These are phyloP conservation scores for Cerrena zonata DNA, from an alignment of 1,284 basidiomycete genomes.

Conservation along the genomic window DNA sequence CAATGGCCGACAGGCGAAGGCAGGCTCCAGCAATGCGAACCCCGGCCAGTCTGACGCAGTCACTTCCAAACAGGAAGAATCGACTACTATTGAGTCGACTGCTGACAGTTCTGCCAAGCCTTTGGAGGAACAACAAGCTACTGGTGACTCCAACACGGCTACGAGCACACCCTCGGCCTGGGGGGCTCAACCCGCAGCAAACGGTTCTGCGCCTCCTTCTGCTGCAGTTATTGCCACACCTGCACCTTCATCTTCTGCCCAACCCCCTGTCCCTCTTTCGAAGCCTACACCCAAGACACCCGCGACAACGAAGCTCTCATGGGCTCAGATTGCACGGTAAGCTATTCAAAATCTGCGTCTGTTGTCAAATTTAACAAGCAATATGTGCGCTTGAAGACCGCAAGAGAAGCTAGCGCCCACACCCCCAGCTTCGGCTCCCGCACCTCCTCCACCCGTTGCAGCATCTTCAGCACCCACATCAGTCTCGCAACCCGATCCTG, in stretches of 20 bases:
- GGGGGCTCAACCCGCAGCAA: slow-evolving; percentile 35
- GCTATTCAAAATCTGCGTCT: slow-evolving; percentile 18
- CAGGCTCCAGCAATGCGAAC: slow-evolving; percentile 15
- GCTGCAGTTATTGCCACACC: slow-evolving; percentile 23
- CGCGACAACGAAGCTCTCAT: slow-evolving; percentile 67
- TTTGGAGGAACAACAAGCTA: neutral
- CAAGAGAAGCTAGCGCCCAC: slow-evolving; percentile 50
- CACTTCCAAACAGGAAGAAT: slow-evolving; percentile 15
- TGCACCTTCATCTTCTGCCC: slow-evolving; percentile 20
- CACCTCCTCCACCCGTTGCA: slow-evolving; percentile 25
- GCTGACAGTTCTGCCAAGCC: neutral
- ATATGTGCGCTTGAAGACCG: slow-evolving; percentile 29
- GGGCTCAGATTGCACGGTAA: slow-evolving; percentile 75
- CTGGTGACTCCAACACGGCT: slow-evolving; percentile 7
- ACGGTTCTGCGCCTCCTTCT: slow-evolving; percentile 27
- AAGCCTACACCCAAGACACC: slow-evolving; percentile 44
- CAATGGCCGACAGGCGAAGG: slow-evolving; percentile 41
- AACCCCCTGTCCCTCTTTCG: neutral
- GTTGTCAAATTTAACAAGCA: neutral
- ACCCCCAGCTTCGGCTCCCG: slow-evolving; percentile 25
- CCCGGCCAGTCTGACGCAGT: slow-evolving; percentile 17
- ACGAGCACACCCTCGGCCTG: slow-evolving; percentile 28
- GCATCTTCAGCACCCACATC: slow-evolving; percentile 19
- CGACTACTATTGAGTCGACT: slow-evolving; percentile 13
- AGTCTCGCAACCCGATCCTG: slow-evolving; percentile 19